Evolutionary conservation across 495 filamentous ascomycete genomes (phyloP).

Genomic region (Alectoria sarmentosa): DNA sequence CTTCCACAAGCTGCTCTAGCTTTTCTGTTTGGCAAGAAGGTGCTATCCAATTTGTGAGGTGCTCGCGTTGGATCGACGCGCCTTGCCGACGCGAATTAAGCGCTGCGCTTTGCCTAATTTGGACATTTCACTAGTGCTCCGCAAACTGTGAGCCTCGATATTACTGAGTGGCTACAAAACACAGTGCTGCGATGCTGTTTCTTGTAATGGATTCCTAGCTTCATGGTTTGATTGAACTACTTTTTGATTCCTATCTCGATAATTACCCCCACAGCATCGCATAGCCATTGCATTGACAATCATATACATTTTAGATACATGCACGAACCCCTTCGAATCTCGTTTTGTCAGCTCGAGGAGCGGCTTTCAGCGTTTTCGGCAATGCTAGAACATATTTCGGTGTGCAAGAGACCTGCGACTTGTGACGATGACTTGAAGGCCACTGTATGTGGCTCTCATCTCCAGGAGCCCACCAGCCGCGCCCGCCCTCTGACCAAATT

Average conservation of each 20-base stretch:
- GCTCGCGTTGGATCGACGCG: conserved; percentile 1
- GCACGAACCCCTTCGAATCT: neutral
- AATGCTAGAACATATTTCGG: neutral
- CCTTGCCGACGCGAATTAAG: neutral
- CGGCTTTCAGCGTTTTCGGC: neutral
- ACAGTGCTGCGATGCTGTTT: too few relatives aligned
- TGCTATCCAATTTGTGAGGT: neutral
- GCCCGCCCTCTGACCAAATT: neutral
- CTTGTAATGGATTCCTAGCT: too few relatives aligned
- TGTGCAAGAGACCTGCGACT: neutral
- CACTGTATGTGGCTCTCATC: neutral
- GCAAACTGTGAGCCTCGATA: neutral
- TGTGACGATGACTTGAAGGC: neutral
- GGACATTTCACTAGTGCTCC: neutral
- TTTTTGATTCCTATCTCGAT: too few relatives aligned
- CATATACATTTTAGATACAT: neutral
- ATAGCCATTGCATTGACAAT: neutral
- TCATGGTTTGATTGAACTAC: too few relatives aligned
- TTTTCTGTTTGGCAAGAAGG: neutral
- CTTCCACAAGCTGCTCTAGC: conserved; percentile 3
- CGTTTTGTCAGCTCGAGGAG: neutral
- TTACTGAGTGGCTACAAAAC: too few relatives aligned
- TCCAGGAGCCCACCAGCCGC: neutral
- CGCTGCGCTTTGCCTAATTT: conserved; percentile 10
- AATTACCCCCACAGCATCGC: too few relatives aligned